A percentile compares a stretch with the other conserved stretches of the same genome.
Evolutionary conservation across 768 basidiomycete genomes (phyloP).

Genomic region (Multifurca ochricompacta): DNA sequence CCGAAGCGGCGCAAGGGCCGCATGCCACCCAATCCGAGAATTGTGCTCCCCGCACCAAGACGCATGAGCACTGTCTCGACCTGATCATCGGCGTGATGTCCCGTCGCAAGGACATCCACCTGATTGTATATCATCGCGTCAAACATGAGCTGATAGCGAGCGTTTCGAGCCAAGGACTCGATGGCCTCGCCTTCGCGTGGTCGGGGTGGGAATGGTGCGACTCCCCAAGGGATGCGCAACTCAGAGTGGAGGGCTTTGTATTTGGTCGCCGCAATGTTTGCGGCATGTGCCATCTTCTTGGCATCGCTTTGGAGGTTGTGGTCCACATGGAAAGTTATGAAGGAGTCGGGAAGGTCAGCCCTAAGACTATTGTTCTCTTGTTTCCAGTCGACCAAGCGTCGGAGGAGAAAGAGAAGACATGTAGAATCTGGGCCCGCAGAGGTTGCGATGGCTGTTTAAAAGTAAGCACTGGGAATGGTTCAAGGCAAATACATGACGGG

Average conservation of each 20-base stretch:
- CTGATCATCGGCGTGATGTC: conserved; percentile 79
- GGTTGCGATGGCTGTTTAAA: conserved; percentile 54
- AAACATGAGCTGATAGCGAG: conserved; percentile 49
- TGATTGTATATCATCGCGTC: conserved; percentile 35
- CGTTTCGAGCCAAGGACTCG: conserved; percentile 51
- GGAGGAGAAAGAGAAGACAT: conserved; percentile 63
- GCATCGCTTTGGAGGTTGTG: conserved; percentile 63
- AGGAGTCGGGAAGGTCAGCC: conserved; percentile 4
- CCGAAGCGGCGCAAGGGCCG: conserved; percentile 61
- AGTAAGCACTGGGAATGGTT: not conserved
- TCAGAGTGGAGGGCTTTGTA: conserved; percentile 42
- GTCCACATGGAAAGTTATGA: conserved; percentile 58
- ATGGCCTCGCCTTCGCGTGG: conserved; percentile 37
- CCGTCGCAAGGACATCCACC: conserved; percentile 47
- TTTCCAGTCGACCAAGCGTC: conserved; percentile 22
- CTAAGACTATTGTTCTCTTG: conserved; percentile 22
- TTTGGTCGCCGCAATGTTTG: conserved; percentile 34
- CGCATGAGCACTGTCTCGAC: conserved; percentile 76
- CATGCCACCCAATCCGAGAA: conserved; percentile 62
- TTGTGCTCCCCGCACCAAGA: conserved; percentile 47
- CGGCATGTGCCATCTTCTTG: conserved; percentile 43
- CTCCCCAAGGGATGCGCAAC: conserved; percentile 50
- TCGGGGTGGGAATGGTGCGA: conserved; percentile 39
- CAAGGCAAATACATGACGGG: not conserved
- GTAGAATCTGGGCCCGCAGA: conserved; percentile 83